Evolutionary conservation across 179 eudicot genomes (phyloP).

Genomic region (Gypsophila paniculata): DNA sequence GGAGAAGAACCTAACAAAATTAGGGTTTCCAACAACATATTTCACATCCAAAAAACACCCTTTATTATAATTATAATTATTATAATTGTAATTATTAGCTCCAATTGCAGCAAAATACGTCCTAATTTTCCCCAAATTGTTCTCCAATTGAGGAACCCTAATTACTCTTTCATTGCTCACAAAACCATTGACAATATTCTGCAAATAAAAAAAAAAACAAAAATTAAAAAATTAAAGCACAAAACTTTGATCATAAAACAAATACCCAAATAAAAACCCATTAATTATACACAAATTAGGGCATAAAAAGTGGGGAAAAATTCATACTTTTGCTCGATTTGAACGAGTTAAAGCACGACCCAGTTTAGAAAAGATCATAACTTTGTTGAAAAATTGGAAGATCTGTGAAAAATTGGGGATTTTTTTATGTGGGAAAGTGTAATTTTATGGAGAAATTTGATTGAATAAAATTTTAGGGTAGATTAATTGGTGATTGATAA

Average conservation of each 20-base stretch:
- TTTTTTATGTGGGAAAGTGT: not conserved
- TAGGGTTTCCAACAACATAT: constrained; percentile 44
- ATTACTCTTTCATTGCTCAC: constrained; percentile 24
- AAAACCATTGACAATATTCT: constrained; percentile 48
- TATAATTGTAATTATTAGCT: constrained; percentile 2
- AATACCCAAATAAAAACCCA: constrained; percentile 17
- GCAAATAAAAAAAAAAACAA: constrained; percentile 18
- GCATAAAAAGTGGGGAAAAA: not conserved
- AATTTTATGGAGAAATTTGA: not conserved
- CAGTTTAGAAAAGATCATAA: constrained; percentile 53
- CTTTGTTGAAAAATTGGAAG: constrained; percentile 12
- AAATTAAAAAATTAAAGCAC: constrained; percentile 15
- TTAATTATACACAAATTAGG: not conserved
- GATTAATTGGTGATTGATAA: constrained; percentile 3
- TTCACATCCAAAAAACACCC: constrained; percentile 39
- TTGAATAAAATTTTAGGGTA: not conserved
- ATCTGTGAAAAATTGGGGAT: constrained; percentile 3
- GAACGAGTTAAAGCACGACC: constrained; percentile 63
- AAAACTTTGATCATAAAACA: constrained; percentile 1
- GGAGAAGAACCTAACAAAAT: constrained; percentile 47
- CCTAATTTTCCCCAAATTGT: constrained; percentile 48
- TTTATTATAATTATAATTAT: constrained; percentile 15
- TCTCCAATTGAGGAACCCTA: constrained; percentile 29
- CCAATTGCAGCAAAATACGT: constrained; percentile 48
- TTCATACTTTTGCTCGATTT: constrained; percentile 46